Evolutionary conservation across 768 basidiomycete genomes (phyloP).

Genomic region (Mycena galopus): DNA sequence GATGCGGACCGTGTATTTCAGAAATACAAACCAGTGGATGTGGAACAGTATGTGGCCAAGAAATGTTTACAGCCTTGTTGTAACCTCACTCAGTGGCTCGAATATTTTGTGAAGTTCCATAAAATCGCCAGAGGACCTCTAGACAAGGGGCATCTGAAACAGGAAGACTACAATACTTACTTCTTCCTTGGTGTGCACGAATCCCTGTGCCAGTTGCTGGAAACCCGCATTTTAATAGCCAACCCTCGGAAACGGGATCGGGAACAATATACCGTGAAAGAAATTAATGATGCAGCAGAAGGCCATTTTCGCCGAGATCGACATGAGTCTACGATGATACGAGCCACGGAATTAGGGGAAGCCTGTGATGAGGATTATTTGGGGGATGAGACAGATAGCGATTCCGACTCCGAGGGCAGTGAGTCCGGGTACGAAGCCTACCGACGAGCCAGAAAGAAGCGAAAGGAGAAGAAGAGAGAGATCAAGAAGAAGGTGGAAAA

Average conservation of each 20-base stretch:
- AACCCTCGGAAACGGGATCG: too few species aligned
- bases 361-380: conserved; percentile 14
- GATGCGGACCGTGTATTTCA: not conserved
- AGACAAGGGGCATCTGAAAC: not conserved
- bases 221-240: not conserved
- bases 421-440: conserved; percentile 3
- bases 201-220: not conserved
- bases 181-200: not conserved
- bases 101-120: too few species aligned
- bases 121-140: conserved; percentile 5
- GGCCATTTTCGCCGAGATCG: conserved; percentile 15
- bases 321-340: conserved; percentile 8
- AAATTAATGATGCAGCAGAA: conserved; percentile 15
- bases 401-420: not conserved
- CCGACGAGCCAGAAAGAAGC: not conserved
- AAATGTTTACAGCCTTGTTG: not conserved
- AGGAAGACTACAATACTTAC: conserved; percentile 2
- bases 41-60: not conserved
- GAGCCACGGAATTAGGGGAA: conserved; percentile 3
- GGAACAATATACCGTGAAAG: too few species aligned
- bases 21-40: not conserved
- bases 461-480: not conserved
- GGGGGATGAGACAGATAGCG: conserved; percentile 7
- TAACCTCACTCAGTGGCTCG: conserved; percentile 9
- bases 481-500: not conserved